Evolutionary conservation across 2,329 filamentous ascomycete species (phyloP).

Genomic region (Phyllosticta ampelicida): DNA sequence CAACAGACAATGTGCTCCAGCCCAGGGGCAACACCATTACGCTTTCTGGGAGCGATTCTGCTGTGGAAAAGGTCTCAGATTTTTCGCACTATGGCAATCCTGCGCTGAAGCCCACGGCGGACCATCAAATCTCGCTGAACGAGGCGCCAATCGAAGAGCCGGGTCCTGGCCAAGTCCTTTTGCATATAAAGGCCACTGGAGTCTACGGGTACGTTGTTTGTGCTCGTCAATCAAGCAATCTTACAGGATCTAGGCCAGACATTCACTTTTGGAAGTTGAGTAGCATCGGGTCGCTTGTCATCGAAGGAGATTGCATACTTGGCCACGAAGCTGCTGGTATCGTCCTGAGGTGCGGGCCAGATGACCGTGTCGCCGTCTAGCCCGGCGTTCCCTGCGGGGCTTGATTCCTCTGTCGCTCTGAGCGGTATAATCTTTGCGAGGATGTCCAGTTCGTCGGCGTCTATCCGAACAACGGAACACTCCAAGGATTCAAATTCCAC

Average conservation of each 20-base stretch:
- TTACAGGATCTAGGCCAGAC: slow-evolving; percentile 41
- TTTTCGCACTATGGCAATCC: slow-evolving; percentile 33
- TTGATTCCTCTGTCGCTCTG: slow-evolving; percentile 49
- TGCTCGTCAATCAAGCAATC: not conserved
- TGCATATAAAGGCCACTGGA: slow-evolving; percentile 53
- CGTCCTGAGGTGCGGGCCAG: slow-evolving; percentile 47
- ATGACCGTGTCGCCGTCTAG: slow-evolving; percentile 56
- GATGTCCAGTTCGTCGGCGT: slow-evolving; percentile 52
- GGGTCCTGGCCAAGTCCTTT: slow-evolving; percentile 42
- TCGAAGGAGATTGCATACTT: slow-evolving; percentile 53
- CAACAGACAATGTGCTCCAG: not conserved
- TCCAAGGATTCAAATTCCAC: slow-evolving; percentile 52
- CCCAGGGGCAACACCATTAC: not conserved
- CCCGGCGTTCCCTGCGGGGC: slow-evolving; percentile 52
- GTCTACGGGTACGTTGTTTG: slow-evolving; percentile 45
- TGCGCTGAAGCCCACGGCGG: slow-evolving; percentile 48
- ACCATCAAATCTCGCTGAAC: slow-evolving; percentile 47
- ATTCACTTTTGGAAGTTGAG: slow-evolving; percentile 60
- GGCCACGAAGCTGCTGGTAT: slow-evolving; percentile 55
- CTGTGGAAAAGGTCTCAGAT: not conserved
- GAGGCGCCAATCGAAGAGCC: slow-evolving; percentile 49
- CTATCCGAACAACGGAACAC: slow-evolving; percentile 49
- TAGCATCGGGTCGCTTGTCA: slow-evolving; percentile 50
- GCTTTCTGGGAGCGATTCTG: not conserved
- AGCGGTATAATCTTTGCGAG: slow-evolving; percentile 54